Conservation (phyloP, 768 basidiomycete species). For the Paxillus involutus region DNA sequence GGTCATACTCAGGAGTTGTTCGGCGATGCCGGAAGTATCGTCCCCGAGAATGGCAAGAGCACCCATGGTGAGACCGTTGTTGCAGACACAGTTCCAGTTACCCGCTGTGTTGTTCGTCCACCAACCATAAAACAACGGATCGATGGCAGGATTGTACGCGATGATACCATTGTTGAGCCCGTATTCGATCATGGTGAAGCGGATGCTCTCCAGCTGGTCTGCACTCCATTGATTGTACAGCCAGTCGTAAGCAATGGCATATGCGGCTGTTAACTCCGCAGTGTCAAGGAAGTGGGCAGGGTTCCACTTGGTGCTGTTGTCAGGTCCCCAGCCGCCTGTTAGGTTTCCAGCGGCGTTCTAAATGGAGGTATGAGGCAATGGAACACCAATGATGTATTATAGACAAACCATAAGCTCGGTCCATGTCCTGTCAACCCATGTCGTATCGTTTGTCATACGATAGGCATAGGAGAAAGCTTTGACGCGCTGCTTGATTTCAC, state of each 20-base stretch:
- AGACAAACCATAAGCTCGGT: slow-evolving; percentile 74
- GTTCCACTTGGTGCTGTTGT: slow-evolving; percentile 76
- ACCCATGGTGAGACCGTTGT: slow-evolving; percentile 84
- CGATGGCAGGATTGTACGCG: slow-evolving; percentile 45
- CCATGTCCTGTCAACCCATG: slow-evolving; percentile 87
- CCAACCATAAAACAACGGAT: slow-evolving; percentile 57
- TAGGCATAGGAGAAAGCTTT: slow-evolving; percentile 93
- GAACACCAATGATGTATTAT: neutral
- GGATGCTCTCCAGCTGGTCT: slow-evolving; percentile 69
- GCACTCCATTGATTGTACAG: slow-evolving; percentile 80
- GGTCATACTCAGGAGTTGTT: slow-evolving; percentile 63
- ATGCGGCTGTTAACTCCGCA: slow-evolving; percentile 88
- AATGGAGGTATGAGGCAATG: neutral
- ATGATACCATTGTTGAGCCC: slow-evolving; percentile 69
- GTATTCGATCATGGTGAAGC: slow-evolving; percentile 69
- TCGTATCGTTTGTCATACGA: slow-evolving; percentile 88
- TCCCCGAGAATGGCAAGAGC: slow-evolving; percentile 89
- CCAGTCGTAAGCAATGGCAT: slow-evolving; percentile 96
- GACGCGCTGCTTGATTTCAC: slow-evolving; percentile 85
- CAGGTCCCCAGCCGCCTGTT: slow-evolving; percentile 62
- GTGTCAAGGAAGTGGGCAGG: slow-evolving; percentile 86
- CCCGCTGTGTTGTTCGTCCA: slow-evolving; percentile 74
- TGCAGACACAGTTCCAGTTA: slow-evolving; percentile 99
- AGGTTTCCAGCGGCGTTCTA: slow-evolving; percentile 76
- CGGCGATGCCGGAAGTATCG: slow-evolving; percentile 72